Evolutionary conservation across 2,329 filamentous ascomycete genomes (phyloP).

Genomic region (Fusarium nurragi): DNA sequence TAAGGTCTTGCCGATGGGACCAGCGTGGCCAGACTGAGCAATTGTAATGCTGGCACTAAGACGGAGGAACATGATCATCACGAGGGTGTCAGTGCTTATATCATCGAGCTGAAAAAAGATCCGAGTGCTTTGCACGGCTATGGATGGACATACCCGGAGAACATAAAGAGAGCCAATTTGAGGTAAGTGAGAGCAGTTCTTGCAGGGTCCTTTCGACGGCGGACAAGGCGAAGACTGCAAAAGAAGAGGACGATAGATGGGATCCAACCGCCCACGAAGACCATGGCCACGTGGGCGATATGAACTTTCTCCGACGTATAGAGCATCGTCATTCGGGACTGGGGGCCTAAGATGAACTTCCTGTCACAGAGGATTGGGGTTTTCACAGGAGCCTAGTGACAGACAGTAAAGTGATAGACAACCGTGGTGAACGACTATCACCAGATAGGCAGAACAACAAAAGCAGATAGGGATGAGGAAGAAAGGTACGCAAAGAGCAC

Average conservation of each 20-base stretch:
- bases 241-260: conserved; percentile 37
- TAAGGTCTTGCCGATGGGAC: conserved; percentile 18
- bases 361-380: too few relatives aligned
- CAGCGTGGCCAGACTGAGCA: conserved; percentile 11
- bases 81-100: conserved; percentile 26
- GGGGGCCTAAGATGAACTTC: too few relatives aligned
- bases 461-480: too few relatives aligned
- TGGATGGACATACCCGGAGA: conserved; percentile 34
- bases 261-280: conserved; percentile 18
- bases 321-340: background rate
- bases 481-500: too few relatives aligned
- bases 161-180: conserved; percentile 41
- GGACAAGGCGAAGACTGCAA: conserved; percentile 35
- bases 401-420: too few relatives aligned
- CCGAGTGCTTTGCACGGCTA: background rate
- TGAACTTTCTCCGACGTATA: background rate
- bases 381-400: too few relatives aligned
- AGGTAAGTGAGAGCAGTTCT: conserved; percentile 39
- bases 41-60: conserved; percentile 37
- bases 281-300: conserved; percentile 28
- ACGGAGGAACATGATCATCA: conserved; percentile 40
- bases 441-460: too few relatives aligned
- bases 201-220: conserved; percentile 37
- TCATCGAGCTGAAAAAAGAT: conserved; percentile 6
- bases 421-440: background rate